Evolutionary conservation across 2,329 filamentous ascomycete species (phyloP).

Genomic region (Fusarium incarnatum): DNA sequence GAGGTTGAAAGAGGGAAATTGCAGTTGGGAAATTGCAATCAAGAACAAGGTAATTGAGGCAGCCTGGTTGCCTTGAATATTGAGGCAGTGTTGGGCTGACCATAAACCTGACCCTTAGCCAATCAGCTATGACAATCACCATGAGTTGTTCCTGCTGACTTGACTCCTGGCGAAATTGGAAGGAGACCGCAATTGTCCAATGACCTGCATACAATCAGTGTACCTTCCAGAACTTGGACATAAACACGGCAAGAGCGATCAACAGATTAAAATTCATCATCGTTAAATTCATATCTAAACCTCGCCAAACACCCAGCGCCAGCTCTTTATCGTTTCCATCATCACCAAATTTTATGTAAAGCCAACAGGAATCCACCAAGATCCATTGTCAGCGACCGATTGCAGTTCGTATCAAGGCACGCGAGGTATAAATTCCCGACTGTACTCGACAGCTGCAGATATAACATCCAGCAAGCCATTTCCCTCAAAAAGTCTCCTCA

Average conservation of each 20-base stretch:
- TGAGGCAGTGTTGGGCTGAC: neutral
- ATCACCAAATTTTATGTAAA: neutral
- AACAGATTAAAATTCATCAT: neutral
- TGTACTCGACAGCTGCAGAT: neutral
- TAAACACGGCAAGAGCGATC: rapidly evolving
- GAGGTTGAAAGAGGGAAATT: neutral
- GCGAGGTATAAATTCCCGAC: neutral
- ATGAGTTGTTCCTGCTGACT: neutral
- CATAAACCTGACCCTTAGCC: neutral
- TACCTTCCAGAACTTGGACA: neutral
- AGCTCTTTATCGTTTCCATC: neutral
- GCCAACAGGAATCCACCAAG: neutral
- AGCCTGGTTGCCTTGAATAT: neutral
- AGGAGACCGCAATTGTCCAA: neutral
- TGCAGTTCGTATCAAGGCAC: neutral
- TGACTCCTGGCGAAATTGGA: neutral
- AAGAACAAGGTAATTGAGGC: neutral
- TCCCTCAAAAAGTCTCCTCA: constrained; percentile 6
- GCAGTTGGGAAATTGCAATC: too few species aligned
- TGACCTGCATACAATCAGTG: neutral
- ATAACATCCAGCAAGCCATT: constrained; percentile 6
- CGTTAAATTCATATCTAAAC: constrained; percentile 1
- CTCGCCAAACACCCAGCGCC: constrained; percentile 2
- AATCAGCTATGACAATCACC: neutral
- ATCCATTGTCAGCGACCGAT: neutral